Evolutionary conservation across 345 rosid genomes (phyloP).

Genomic region (Brassica rapa): DNA sequence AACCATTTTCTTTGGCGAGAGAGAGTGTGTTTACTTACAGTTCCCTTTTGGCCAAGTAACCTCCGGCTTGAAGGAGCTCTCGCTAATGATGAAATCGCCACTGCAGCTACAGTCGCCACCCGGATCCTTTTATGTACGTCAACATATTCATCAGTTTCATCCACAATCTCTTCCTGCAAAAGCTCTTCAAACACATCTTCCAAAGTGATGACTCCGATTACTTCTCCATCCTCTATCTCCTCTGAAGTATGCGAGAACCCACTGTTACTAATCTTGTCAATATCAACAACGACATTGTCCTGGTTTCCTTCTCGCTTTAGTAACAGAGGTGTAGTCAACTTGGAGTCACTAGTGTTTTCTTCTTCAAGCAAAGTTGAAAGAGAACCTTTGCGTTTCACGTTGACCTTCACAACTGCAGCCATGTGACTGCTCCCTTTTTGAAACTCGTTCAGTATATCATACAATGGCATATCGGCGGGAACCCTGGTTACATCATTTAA

Average conservation of each 20-base stretch:
- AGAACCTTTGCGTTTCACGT: conserved; percentile 56
- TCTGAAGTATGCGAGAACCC: conserved; percentile 58
- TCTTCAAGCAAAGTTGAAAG: conserved; percentile 45
- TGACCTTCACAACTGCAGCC: conserved; percentile 95
- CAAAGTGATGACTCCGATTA: conserved; percentile 86
- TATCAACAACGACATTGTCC: conserved; percentile 59
- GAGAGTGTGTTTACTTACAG: conserved; percentile 10
- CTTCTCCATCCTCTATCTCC: conserved; percentile 91
- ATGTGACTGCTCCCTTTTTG: conserved; percentile 99
- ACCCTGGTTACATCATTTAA: conserved; percentile 60
- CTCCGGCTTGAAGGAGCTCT: conserved; percentile 83
- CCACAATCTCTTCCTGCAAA: conserved; percentile 93
- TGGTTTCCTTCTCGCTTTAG: conserved; percentile 53
- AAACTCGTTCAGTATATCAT: conserved; percentile 94
- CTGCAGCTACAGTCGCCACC: conserved; percentile 63
- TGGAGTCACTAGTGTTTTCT: conserved; percentile 46
- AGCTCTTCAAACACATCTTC: conserved; percentile 99
- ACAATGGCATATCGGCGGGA: conserved; percentile 95
- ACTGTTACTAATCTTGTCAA: conserved; percentile 50
- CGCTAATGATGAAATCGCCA: conserved; percentile 88
- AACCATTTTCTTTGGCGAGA: background rate
- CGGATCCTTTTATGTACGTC: conserved; percentile 99
- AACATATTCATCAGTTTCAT: conserved; percentile 95
- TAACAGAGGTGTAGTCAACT: conserved; percentile 67
- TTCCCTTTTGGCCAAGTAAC: conserved; percentile 49